Evolutionary conservation across 805 yeast genomes (phyloP).

Genomic region (Candida xyloterini): DNA sequence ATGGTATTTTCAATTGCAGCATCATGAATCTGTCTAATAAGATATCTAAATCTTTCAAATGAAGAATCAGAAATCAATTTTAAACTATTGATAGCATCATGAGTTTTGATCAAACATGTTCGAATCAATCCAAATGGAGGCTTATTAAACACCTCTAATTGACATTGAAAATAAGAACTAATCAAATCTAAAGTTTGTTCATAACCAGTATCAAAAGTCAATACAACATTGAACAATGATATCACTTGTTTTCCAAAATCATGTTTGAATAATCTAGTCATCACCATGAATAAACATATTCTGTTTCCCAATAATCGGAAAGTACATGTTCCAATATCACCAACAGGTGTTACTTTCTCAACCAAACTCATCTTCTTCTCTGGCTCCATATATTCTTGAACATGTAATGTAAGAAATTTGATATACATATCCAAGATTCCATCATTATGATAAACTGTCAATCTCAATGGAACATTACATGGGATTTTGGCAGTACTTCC

Average conservation of each 20-base stretch:
- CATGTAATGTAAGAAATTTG: constrained; percentile 27
- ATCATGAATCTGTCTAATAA: constrained; percentile 9
- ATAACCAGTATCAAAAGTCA: constrained; percentile 9
- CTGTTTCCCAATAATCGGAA: constrained; percentile 27
- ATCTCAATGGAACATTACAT: constrained; percentile 12
- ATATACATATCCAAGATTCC: constrained; percentile 33
- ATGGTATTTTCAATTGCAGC: constrained; percentile 1
- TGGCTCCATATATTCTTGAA: constrained; percentile 18
- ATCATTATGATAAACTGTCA: constrained; percentile 22
- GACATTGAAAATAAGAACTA: constrained; percentile 13
- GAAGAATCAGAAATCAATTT: constrained; percentile 4
- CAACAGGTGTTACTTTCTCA: constrained; percentile 35
- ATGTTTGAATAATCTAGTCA: constrained; percentile 29
- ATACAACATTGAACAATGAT: constrained; percentile 19
- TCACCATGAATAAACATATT: constrained; percentile 28
- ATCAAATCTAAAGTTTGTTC: constrained; percentile 15
- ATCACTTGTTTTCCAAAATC: constrained; percentile 26
- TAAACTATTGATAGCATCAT: constrained; percentile 16
- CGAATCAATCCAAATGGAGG: constrained; percentile 21
- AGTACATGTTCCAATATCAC: constrained; percentile 28
- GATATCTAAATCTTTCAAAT: constrained; percentile 12
- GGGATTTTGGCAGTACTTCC: constrained; percentile 12
- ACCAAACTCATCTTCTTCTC: constrained; percentile 21
- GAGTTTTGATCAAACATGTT: constrained; percentile 15
- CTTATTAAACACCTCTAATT: constrained; percentile 11